phyloP scores from a whole-genome alignment of 1,284 basidiomycete species.

The Rhodotorula sp. region DNA sequence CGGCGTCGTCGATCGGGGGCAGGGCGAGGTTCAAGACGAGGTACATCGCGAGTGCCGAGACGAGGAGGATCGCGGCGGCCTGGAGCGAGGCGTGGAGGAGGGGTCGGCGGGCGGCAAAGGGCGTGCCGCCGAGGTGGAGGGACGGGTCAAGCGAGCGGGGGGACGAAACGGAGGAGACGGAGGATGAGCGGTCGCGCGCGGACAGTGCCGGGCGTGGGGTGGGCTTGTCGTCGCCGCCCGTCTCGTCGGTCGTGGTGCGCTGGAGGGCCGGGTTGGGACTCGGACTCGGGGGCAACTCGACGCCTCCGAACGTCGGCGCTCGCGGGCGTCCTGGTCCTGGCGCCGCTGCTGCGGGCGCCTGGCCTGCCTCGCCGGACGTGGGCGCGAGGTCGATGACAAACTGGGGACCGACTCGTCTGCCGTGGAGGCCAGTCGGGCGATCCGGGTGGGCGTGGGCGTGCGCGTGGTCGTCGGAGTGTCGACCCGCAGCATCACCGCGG shows the following conservation, averaged over 20 bases:
- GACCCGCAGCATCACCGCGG: neutral
- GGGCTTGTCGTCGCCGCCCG: neutral
- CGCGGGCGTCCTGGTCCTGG: slow-evolving; percentile 4
- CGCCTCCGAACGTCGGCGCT: slow-evolving; percentile 29
- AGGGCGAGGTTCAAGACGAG: slow-evolving; percentile 35
- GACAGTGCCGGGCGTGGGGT: neutral
- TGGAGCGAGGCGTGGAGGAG: slow-evolving; percentile 75
- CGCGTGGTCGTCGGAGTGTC: too few species aligned
- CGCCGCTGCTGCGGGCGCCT: too few species aligned
- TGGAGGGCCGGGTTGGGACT: neutral
- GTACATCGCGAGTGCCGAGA: slow-evolving; percentile 38
- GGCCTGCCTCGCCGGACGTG: too few species aligned
- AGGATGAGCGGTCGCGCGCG: slow-evolving; percentile 19
- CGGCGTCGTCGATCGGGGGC: slow-evolving; percentile 43
- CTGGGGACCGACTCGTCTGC: slow-evolving; percentile 7
- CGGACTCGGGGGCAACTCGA: slow-evolving; percentile 18
- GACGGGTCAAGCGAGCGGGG: slow-evolving; percentile 22
- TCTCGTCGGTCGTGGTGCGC: neutral
- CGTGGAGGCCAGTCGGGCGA: neutral
- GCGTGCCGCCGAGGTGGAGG: slow-evolving; percentile 30
- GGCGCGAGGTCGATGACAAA: slow-evolving; percentile 30
- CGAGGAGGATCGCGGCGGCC: slow-evolving; percentile 70
- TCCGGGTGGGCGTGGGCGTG: too few species aligned
- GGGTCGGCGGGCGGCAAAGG: slow-evolving; percentile 49
- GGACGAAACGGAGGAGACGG: slow-evolving; percentile 22